A percentile compares a stretch with the other conserved stretches of the same genome.
phyloP scores from a whole-genome alignment of 1,139 yeast species.

The Magnusiomyces sp. region DNA sequence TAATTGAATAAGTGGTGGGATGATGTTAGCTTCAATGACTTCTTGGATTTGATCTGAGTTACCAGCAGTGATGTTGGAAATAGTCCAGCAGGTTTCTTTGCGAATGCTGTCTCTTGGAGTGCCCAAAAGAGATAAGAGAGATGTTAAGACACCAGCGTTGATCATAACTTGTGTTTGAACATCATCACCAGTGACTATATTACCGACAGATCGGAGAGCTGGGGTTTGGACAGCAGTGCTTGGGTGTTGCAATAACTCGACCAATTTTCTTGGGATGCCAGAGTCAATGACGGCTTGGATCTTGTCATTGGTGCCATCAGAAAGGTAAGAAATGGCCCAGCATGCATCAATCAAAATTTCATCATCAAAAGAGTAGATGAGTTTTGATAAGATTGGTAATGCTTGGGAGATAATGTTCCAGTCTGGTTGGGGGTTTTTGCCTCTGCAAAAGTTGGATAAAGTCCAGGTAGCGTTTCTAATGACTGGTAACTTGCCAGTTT shows the following conservation, averaged over 20 bases:
- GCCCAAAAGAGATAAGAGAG: constrained; percentile 68
- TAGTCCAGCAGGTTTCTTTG: constrained; percentile 98
- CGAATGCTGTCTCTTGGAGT: constrained; percentile 88
- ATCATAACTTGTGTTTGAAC: constrained; percentile 90
- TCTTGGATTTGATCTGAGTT: constrained; percentile 93
- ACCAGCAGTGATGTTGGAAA: constrained; percentile 96
- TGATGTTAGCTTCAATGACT: constrained; percentile 86
- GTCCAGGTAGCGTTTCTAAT: constrained; percentile 99
- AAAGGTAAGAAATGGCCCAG: constrained; percentile 94
- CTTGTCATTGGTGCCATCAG: constrained; percentile 88
- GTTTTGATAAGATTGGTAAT: constrained; percentile 83
- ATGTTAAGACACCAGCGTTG: constrained; percentile 85
- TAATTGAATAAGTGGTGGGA: constrained; percentile 85
- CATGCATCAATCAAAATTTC: constrained; percentile 96
- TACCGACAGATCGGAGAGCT: constrained; percentile 94
- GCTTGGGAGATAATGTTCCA: constrained; percentile 84
- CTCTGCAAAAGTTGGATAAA: constrained; percentile 89
- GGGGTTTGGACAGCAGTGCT: constrained; percentile 91
- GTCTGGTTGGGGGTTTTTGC: constrained; percentile 92
- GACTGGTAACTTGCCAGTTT: constrained; percentile 69
- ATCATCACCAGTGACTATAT: constrained; percentile 95
- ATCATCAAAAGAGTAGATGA: constrained; percentile 81
- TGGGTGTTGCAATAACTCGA: constrained; percentile 77
- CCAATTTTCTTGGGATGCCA: constrained; percentile 88
- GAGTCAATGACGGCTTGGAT: constrained; percentile 97